Evolutionary conservation across 352 stramenopile genomes (phyloP).

Genomic region (Phytopythium litorale): DNA sequence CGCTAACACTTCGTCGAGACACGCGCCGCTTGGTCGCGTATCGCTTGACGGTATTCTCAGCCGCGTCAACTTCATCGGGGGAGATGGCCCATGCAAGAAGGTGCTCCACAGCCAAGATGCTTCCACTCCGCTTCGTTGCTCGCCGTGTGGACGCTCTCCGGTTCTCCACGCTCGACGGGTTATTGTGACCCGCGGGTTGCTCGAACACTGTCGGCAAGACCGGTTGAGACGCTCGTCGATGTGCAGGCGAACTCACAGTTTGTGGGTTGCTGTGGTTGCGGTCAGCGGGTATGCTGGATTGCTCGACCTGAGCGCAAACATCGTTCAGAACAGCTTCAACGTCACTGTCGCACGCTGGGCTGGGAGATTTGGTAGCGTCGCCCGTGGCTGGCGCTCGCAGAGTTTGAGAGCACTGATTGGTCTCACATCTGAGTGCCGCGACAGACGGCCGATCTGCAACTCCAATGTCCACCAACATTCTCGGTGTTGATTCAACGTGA

Average conservation of each 20-base stretch:
- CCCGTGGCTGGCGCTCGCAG: not conserved
- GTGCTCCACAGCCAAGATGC: slow-evolving; percentile 3
- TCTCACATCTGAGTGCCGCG: not conserved
- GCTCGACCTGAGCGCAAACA: not conserved
- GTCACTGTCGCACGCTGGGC: not conserved
- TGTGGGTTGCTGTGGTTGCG: not conserved
- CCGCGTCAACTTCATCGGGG: slow-evolving; percentile 11
- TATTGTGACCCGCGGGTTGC: not conserved
- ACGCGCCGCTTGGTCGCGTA: slow-evolving; percentile 22
- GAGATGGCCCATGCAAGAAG: slow-evolving; percentile 4
- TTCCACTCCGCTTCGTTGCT: slow-evolving; percentile 1
- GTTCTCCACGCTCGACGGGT: not conserved
- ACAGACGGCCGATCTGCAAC: not conserved
- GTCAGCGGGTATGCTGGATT: not conserved
- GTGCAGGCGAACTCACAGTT: not conserved
- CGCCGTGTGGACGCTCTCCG: not conserved
- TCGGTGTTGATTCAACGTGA: not conserved
- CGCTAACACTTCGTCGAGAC: slow-evolving; percentile 19
- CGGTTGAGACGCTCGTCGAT: not conserved
- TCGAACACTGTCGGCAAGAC: not conserved
- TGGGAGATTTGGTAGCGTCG: not conserved
- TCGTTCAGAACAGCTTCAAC: not conserved
- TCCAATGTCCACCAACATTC: not conserved
- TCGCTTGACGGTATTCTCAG: slow-evolving; percentile 22
- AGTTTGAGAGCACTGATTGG: not conserved